phyloP scores from a whole-genome alignment of 148 eudicot genomes.

The Amaranthus hypochondriacus region DNA sequence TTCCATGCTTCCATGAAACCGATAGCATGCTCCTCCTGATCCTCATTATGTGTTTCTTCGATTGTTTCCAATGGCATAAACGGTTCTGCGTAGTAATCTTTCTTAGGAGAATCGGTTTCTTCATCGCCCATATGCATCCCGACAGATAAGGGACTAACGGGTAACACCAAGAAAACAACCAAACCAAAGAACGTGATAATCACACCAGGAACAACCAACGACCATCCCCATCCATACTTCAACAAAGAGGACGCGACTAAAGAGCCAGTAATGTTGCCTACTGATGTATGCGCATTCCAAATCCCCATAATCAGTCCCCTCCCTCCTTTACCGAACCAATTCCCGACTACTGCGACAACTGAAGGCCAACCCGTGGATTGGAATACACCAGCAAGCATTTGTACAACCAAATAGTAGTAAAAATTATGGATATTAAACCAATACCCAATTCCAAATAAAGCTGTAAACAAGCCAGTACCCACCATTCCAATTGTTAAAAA shows the following conservation, averaged over 20 bases:
- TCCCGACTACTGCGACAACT: constrained; percentile 86
- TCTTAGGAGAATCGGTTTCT: constrained; percentile 31
- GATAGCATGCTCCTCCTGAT: constrained; percentile 40
- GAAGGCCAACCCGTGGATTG: constrained; percentile 98
- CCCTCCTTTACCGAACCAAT: constrained; percentile 87
- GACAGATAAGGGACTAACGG: constrained; percentile 66
- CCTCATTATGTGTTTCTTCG: constrained; percentile 16
- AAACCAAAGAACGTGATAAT: constrained; percentile 51
- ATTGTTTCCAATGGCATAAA: constrained; percentile 26
- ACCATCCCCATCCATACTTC: constrained; percentile 98
- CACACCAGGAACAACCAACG: constrained; percentile 76
- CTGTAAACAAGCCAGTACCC: constrained; percentile 81
- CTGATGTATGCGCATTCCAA: constrained; percentile 87
- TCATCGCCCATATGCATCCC: constrained; percentile 57
- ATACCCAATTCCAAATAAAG: constrained; percentile 73
- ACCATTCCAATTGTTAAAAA: constrained; percentile 83
- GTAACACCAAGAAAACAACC: constrained; percentile 54
- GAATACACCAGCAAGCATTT: constrained; percentile 86
- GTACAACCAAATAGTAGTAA: constrained; percentile 59
- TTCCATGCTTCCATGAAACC: constrained; percentile 85
- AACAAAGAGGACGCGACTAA: constrained; percentile 67
- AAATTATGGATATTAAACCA: constrained; percentile 74
- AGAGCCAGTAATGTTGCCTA: constrained; percentile 81
- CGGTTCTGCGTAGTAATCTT: constrained; percentile 42
- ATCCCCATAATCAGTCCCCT: constrained; percentile 92